Conservation (phyloP, 2,329 filamentous ascomycete genomes). For the Penicillium sumatraense region DNA sequence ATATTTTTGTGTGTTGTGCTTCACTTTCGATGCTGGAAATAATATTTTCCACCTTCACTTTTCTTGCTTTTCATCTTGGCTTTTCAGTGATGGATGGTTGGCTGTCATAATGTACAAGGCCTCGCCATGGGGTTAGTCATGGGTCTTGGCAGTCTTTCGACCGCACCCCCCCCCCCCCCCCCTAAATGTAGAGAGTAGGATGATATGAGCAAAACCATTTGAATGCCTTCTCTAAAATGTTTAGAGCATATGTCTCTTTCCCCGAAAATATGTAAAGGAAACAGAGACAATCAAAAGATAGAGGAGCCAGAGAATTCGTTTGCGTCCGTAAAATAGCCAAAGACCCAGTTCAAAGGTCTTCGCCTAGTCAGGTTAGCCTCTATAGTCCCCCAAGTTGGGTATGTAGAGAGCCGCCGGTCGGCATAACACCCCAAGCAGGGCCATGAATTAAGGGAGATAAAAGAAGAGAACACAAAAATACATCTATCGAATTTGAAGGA, state of each 20-base stretch:
- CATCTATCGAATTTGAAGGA: neutral
- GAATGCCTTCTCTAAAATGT: no score
- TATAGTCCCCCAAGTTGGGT: constrained; percentile 20
- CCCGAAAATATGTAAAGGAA: no score
- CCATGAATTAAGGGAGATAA: neutral
- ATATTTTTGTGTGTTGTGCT: neutral
- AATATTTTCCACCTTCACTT: neutral
- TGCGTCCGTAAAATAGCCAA: constrained; percentile 15
- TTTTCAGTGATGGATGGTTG: neutral
- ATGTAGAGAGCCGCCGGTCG: constrained; percentile 1
- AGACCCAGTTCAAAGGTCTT: constrained; percentile 33
- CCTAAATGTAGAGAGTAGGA: neutral
- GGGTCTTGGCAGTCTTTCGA: constrained; percentile 13
- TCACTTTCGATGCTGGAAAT: no score
- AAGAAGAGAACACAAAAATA: neutral
- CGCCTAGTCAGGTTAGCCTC: constrained; percentile 31
- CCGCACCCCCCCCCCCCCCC: neutral
- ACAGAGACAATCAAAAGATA: neutral
- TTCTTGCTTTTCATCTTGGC: neutral
- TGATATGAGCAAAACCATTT: no score
- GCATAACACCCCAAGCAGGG: neutral
- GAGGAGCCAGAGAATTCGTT: constrained; percentile 1
- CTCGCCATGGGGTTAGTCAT: constrained; percentile 18
- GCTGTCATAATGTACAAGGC: neutral
- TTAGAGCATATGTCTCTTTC: no score